A percentile compares a stretch with the other conserved stretches of the same genome.
phyloP scores from a whole-genome alignment of 257 asterid genomes.

The Fraxinus anomala region DNA sequence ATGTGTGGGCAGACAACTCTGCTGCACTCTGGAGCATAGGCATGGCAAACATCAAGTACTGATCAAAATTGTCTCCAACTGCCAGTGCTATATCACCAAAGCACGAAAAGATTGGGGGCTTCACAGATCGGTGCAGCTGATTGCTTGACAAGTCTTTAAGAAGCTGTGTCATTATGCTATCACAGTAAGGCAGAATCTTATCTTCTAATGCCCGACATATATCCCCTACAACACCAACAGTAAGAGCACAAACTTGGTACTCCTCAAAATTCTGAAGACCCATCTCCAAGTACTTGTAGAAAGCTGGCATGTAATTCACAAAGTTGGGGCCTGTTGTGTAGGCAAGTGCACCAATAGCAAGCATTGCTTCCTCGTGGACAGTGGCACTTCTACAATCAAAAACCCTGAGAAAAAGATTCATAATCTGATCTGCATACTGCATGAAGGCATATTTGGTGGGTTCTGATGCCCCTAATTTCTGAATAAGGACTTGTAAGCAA shows the following conservation, averaged over 20 bases:
- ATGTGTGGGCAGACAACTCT: conserved; percentile 67
- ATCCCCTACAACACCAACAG: conserved; percentile 90
- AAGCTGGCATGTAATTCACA: conserved; percentile 73
- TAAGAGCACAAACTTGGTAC: conserved; percentile 84
- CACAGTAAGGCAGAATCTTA: conserved; percentile 69
- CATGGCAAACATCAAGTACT: conserved; percentile 77
- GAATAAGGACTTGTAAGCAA: too few species aligned
- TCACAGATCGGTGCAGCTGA: conserved; percentile 78
- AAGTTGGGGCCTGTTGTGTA: conserved; percentile 67
- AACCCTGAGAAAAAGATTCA: conserved; percentile 68
- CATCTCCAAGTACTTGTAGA: conserved; percentile 82
- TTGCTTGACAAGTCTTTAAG: conserved; percentile 75
- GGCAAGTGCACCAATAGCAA: conserved; percentile 88
- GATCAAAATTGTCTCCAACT: conserved; percentile 73
- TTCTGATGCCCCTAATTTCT: too few species aligned
- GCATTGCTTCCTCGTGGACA: conserved; percentile 92
- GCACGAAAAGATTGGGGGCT: conserved; percentile 84
- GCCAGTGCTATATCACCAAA: conserved; percentile 87
- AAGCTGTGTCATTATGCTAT: conserved; percentile 81
- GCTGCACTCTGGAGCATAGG: conserved; percentile 44
- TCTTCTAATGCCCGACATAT: conserved; percentile 85
- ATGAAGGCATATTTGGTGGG: conserved; percentile 53
- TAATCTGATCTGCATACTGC: conserved; percentile 81
- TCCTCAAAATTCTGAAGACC: conserved; percentile 92
- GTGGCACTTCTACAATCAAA: conserved; percentile 81